These are phyloP conservation scores for Fusarium annulatum DNA, from an alignment of 2,329 filamentous ascomycete species.

Conservation along the genomic window DNA sequence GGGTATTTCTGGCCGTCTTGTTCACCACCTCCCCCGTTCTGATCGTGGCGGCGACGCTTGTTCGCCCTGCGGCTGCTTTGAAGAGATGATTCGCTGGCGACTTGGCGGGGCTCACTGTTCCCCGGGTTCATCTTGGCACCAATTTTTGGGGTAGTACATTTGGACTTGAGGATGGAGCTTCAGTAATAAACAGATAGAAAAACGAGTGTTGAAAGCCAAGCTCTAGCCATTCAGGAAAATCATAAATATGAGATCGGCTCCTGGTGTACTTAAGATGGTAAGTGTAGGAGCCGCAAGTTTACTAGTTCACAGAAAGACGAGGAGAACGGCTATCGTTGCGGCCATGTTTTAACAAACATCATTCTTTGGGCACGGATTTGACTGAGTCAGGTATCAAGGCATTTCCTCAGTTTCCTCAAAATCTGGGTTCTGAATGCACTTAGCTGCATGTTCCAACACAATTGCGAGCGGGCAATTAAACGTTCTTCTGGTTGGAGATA, in stretches of 20 bases:
- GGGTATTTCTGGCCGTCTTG: background rate
- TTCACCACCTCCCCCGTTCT: background rate
- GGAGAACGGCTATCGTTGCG: too few relatives aligned
- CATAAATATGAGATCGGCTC: background rate
- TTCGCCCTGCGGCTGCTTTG: background rate
- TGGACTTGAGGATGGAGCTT: rapidly evolving
- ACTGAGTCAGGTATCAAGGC: background rate
- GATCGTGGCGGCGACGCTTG: background rate
- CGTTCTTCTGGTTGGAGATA: background rate
- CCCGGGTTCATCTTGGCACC: background rate
- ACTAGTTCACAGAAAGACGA: too few relatives aligned
- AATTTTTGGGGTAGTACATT: rapidly evolving
- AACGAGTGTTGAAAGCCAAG: rapidly evolving
- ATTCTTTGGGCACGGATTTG: background rate
- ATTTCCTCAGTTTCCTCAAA: background rate
- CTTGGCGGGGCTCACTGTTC: background rate
- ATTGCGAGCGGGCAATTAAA: background rate
- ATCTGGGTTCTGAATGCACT: too few relatives aligned
- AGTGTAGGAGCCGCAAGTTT: background rate
- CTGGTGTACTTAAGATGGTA: background rate
- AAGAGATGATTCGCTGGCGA: background rate
- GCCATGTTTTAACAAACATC: background rate
- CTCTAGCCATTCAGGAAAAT: too few relatives aligned
- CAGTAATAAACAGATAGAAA: too few relatives aligned
- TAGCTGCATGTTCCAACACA: background rate